Evolutionary conservation across 2,329 filamentous ascomycete species (phyloP), one percentile per base, ranked within the genome.

Genomic region (Aureobasidium sp.): DNA sequence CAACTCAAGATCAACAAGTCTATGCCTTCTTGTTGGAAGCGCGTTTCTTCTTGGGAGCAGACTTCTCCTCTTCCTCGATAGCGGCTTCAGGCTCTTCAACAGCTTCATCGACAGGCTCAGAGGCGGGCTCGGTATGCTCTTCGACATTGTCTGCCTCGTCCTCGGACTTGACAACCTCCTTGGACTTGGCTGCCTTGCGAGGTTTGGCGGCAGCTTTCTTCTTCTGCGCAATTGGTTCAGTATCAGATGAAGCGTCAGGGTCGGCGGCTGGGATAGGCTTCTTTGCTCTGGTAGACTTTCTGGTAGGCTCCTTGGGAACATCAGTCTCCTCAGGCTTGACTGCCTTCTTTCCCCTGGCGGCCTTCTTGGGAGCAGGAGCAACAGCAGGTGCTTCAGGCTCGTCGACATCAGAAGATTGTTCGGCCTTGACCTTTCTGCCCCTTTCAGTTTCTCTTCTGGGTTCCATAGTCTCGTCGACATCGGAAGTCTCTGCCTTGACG

Each of bases 371-470:
- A 37, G 57, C 49, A 25, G 61, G 57, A 37, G 40, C 40, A 43
- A 15, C 13, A 27, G 23, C 21, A 11, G 42, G 13, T 25, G 47
- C 55, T 35, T 62, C 35, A 3, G 51, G 53, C 46, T 38, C 62
- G 5, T 60, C 59, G 17, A 23, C 45, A 38, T 60, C 60, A 37
- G 57, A 40, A 8, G 23, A n/a, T 11, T 35, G 31, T 11, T 37
- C 49, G 23, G 31, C n/a, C 15, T 57, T 49, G 43, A 46, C 49
- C 46, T 60, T 51, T 46, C 43, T 42, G 45, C 43, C 55, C 33
- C 29, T 42, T 19, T 50, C 65, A 59, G 65, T 64, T 63, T 66
- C n/a, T 58, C 61, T 67, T 64, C 61, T 65, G 64, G 25, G 65
- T 8, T 31, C 7, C 51, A 55, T 55, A 17, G 37, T 55, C 7